Evolutionary conservation across 352 stramenopile species (phyloP).

Genomic region (Globisporangium mamillatum): DNA sequence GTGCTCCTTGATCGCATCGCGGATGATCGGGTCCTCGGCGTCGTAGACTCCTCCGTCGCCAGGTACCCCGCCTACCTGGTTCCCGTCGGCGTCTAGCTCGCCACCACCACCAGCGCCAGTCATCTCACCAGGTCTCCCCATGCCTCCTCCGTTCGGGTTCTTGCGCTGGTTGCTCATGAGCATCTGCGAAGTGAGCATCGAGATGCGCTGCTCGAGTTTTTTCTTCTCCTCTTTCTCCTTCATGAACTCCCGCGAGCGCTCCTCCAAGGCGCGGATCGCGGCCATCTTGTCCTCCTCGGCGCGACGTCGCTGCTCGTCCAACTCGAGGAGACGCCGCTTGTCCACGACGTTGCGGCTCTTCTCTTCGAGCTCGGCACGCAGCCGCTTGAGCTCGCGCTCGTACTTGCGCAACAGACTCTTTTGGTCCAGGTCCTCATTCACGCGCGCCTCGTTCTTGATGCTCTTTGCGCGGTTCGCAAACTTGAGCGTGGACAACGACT

Average conservation of each 20-base stretch:
- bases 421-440: slow-evolving; percentile 93
- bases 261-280: slow-evolving; percentile 89
- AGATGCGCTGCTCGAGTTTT: slow-evolving; percentile 91
- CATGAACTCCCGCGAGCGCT: slow-evolving; percentile 92
- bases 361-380: slow-evolving; percentile 91
- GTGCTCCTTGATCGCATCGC: slow-evolving; percentile 85
- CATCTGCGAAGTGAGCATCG: slow-evolving; percentile 92
- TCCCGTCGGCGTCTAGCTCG: slow-evolving; percentile 19
- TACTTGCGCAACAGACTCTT: slow-evolving; percentile 93
- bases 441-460: slow-evolving; percentile 88
- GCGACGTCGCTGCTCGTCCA: slow-evolving; percentile 84
- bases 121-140: not conserved
- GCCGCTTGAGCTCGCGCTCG: slow-evolving; percentile 92
- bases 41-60: slow-evolving; percentile 30
- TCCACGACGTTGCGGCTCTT: slow-evolving; percentile 93
- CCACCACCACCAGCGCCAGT: not conserved
- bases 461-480: slow-evolving; percentile 93
- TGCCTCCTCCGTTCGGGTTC: not conserved
- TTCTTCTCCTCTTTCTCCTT: slow-evolving; percentile 95
- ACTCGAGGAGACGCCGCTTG: slow-evolving; percentile 88
- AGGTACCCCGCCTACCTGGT: slow-evolving; percentile 1
- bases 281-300: slow-evolving; percentile 95
- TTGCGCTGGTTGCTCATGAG: slow-evolving; percentile 77
- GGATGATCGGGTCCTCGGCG: slow-evolving; percentile 76
- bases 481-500: slow-evolving; percentile 93